These are phyloP conservation scores for Leishmania turanica DNA, from an alignment of 208 protist species.

Conservation along the genomic window DNA sequence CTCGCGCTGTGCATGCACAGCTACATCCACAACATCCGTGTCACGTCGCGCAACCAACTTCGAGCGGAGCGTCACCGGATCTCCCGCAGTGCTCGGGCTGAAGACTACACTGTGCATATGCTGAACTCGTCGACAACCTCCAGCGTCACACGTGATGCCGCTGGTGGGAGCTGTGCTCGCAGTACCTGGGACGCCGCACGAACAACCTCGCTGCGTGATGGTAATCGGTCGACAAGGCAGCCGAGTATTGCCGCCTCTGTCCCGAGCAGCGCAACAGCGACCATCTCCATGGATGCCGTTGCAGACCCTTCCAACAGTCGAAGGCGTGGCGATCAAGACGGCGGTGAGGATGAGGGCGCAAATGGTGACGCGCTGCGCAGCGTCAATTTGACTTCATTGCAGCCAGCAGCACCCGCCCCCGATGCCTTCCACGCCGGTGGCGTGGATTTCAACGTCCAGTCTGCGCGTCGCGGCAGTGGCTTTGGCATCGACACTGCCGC, in stretches of 20 bases:
- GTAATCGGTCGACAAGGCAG: neutral
- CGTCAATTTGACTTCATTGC: neutral
- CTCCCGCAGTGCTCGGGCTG: slow-evolving; percentile 4
- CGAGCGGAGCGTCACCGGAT: slow-evolving; percentile 25
- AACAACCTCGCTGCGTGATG: neutral
- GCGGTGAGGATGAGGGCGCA: neutral
- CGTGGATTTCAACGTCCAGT: neutral
- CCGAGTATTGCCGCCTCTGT: neutral
- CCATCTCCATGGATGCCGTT: neutral
- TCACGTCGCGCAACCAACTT: slow-evolving; percentile 30
- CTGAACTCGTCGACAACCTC: slow-evolving; percentile 2
- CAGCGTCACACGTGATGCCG: neutral
- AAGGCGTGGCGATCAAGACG: neutral
- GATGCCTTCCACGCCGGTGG: neutral
- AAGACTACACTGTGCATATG: slow-evolving; percentile 23
- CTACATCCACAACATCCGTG: slow-evolving; percentile 51
- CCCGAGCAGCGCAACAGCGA: neutral
- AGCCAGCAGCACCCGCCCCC: neutral
- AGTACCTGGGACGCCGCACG: neutral
- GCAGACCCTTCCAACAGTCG: neutral
- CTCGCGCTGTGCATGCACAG: slow-evolving; percentile 60
- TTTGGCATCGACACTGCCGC: neutral
- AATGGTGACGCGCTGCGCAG: neutral
- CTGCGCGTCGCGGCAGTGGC: neutral
- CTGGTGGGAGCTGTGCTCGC: neutral